A percentile compares a stretch with the other conserved stretches of the same genome.
Evolutionary conservation across 352 stramenopile genomes (phyloP).

Genomic region (Halophytophthora batemanensis): DNA sequence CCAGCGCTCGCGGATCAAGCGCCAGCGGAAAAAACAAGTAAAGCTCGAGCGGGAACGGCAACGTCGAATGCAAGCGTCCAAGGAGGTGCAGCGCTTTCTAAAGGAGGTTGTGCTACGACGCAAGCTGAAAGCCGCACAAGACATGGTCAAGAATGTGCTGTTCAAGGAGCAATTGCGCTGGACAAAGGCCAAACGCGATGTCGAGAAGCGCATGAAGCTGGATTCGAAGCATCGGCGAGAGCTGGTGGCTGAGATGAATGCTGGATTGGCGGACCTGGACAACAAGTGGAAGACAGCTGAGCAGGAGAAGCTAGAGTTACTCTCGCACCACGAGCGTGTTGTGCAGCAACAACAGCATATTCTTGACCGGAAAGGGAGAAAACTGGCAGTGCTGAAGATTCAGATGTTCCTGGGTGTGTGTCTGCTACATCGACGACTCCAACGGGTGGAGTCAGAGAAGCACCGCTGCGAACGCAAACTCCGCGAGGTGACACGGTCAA

Average conservation of each 20-base stretch:
- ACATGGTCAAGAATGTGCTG: slow-evolving; percentile 30
- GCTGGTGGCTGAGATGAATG: slow-evolving; percentile 30
- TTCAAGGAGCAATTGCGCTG: slow-evolving; percentile 45
- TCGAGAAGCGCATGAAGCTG: slow-evolving; percentile 32
- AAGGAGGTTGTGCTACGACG: slow-evolving; percentile 39
- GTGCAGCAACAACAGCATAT: slow-evolving; percentile 28
- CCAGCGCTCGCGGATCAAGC: slow-evolving; percentile 9
- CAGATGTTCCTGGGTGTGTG: slow-evolving; percentile 33
- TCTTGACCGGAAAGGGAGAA: slow-evolving; percentile 19
- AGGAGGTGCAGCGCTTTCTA: slow-evolving; percentile 41
- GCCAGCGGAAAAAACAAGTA: slow-evolving; percentile 9
- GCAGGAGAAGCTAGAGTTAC: slow-evolving; percentile 19
- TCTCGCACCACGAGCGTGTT: slow-evolving; percentile 26
- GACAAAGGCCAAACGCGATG: slow-evolving; percentile 43
- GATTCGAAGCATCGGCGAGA: slow-evolving; percentile 34
- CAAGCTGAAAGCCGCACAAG: slow-evolving; percentile 28
- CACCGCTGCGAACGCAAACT: slow-evolving; percentile 13
- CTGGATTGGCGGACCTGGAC: slow-evolving; percentile 35
- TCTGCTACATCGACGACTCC: slow-evolving; percentile 28
- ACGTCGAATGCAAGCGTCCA: slow-evolving; percentile 20
- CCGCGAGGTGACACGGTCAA: slow-evolving; percentile 13
- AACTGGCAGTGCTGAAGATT: slow-evolving; percentile 35
- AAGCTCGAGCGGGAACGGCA: slow-evolving; percentile 15
- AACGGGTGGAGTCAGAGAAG: slow-evolving; percentile 15
- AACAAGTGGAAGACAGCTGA: slow-evolving; percentile 36